Conservation (phyloP, 257 asterid genomes). For the Solanum verrucosum region DNA sequence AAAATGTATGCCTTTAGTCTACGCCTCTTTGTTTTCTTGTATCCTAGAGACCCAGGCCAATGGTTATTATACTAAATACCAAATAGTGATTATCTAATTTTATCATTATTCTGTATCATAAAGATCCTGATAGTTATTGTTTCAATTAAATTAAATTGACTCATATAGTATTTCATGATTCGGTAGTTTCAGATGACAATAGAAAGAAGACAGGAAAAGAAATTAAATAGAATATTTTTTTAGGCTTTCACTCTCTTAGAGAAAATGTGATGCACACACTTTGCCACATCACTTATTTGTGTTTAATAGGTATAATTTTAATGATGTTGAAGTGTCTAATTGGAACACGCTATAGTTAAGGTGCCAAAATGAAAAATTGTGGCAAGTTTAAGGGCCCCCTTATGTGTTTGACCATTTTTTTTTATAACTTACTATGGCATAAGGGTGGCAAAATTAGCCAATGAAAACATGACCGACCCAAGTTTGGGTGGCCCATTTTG, state of each 20-base stretch:
- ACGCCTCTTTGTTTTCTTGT: not conserved
- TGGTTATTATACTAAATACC: not conserved
- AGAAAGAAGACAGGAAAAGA: not conserved
- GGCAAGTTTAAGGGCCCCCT: not conserved
- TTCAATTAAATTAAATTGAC: not conserved
- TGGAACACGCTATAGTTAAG: not conserved
- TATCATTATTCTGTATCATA: not conserved
- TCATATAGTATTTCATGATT: not conserved
- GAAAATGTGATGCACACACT: not conserved
- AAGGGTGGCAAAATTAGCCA: not conserved
- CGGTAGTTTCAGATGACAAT: not conserved
- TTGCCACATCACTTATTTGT: not conserved
- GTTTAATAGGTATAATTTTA: not conserved
- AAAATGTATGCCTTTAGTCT: not conserved
- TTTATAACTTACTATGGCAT: not conserved
- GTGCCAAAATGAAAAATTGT: not conserved
- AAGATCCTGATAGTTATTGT: not conserved
- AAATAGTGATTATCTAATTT: not conserved
- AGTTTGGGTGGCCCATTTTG: not conserved
- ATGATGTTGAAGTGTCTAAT: not conserved
- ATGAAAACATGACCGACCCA: not conserved
- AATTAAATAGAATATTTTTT: too few species aligned
- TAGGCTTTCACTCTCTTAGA: not conserved
- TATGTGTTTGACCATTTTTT: not conserved
- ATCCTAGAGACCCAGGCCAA: not conserved